Evolutionary conservation across 352 stramenopile species (phyloP).

Genomic region (Phytopythium chamaehyphon): DNA sequence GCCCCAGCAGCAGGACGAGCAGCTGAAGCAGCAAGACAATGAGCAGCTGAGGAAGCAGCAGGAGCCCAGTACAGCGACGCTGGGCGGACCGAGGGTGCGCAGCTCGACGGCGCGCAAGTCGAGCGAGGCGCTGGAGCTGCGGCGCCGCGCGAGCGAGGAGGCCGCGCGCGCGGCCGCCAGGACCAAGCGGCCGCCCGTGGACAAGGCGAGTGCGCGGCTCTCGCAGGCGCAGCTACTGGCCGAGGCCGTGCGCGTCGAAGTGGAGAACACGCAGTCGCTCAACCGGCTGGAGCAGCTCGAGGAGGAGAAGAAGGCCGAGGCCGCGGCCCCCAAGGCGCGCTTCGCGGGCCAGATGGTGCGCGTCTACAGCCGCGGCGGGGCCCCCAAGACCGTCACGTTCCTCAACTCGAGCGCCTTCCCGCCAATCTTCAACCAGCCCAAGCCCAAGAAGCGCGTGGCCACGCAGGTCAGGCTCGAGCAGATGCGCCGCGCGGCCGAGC

Average conservation of each 20-base stretch:
- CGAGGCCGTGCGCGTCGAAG: conserved; percentile 73
- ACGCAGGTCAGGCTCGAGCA: conserved; percentile 27
- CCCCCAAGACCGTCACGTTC: conserved; percentile 80
- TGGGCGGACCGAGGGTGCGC: conserved; percentile 37
- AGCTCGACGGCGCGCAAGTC: conserved; percentile 59
- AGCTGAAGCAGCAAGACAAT: too few species aligned
- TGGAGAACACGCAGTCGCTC: conserved; percentile 79
- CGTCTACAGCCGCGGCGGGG: conserved; percentile 57
- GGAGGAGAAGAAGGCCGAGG: conserved; percentile 79
- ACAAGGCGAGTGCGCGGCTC: conserved; percentile 47
- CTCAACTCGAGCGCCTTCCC: conserved; percentile 67
- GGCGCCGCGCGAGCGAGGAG: conserved; percentile 47
- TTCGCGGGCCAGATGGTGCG: conserved; percentile 67
- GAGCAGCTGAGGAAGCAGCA: too few species aligned
- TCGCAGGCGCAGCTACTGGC: conserved; percentile 66
- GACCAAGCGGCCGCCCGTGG: conserved; percentile 17
- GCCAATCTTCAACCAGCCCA: conserved; percentile 56
- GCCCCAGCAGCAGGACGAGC: conserved; percentile 14
- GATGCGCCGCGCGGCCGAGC: conserved; percentile 15
- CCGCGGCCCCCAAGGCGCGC: conserved; percentile 57
- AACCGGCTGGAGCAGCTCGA: conserved; percentile 74
- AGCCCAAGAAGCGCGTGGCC: conserved; percentile 49
- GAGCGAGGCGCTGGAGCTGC: conserved; percentile 54
- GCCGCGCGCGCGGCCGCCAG: conserved; percentile 36
- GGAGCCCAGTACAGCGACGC: too few species aligned